Evolutionary conservation across 495 filamentous ascomycete genomes (phyloP).

Genomic region (Aspergillus mulundensis): DNA sequence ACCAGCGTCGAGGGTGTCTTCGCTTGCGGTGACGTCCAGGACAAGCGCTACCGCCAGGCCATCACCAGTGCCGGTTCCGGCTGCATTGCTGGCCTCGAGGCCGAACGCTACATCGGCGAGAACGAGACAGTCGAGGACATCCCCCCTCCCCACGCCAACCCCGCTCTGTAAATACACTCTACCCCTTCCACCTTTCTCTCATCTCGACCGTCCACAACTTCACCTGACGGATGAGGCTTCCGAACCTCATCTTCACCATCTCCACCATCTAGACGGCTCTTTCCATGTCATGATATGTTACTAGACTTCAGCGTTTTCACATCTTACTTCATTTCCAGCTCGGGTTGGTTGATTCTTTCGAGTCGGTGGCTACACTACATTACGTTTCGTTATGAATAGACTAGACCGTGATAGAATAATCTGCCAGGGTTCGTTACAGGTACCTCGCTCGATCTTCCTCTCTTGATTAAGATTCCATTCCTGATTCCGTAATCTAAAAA

Average conservation of each 20-base stretch:
- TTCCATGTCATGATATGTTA: background rate
- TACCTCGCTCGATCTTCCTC: background rate
- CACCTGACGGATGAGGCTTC: conserved; percentile 2
- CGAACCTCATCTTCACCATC: background rate
- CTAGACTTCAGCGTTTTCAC: conserved; percentile 21
- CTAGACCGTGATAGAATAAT: conserved; percentile 18
- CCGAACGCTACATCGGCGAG: conserved; percentile 86
- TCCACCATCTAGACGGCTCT: conserved; percentile 5
- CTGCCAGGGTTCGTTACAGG: conserved; percentile 1
- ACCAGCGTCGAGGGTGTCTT: conserved; percentile 93
- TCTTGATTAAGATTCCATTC: no score
- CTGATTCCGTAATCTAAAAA: no score
- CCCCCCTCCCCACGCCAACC: conserved; percentile 45
- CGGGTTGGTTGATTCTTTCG: conserved; percentile 2
- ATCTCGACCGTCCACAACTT: conserved; percentile 3
- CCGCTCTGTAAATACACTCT: conserved; percentile 48
- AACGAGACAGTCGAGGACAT: conserved; percentile 50
- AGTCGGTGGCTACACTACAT: background rate
- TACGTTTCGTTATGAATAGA: conserved; percentile 10
- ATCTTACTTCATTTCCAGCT: conserved; percentile 10
- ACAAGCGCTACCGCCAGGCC: conserved; percentile 96
- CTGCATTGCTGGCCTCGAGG: conserved; percentile 91
- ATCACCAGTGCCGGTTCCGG: conserved; percentile 96
- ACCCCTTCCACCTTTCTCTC: background rate
- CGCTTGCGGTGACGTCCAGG: conserved; percentile 95